Evolutionary conservation across 176 grass and related monocot genomes (phyloP).

Genomic region (Carex parvula): DNA sequence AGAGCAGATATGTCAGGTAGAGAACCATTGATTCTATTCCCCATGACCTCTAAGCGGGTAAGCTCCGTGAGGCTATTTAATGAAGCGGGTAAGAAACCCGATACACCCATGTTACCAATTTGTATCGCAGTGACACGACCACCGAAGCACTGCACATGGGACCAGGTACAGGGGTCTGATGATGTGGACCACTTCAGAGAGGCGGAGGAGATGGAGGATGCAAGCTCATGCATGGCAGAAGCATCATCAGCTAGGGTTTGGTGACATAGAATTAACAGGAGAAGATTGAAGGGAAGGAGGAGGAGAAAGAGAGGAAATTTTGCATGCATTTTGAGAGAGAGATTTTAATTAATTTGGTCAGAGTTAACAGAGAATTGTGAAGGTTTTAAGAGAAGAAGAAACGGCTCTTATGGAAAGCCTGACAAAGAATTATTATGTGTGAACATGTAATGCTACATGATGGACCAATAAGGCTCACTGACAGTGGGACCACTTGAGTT

Average conservation of each 20-base stretch:
- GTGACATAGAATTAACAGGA: not conserved
- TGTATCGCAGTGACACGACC: constrained; percentile 57
- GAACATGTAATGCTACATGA: not conserved
- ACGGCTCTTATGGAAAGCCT: constrained; percentile 22
- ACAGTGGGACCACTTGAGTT: not conserved
- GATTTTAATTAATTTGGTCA: not conserved
- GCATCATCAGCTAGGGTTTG: constrained; percentile 17
- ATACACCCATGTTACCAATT: constrained; percentile 19
- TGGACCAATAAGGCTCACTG: not conserved
- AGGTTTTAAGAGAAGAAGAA: constrained; percentile 21
- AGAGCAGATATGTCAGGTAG: constrained; percentile 52
- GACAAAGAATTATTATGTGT: not conserved
- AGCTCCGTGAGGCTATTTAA: constrained; percentile 59
- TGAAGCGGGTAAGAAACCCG: constrained; percentile 42
- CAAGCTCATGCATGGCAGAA: constrained; percentile 32
- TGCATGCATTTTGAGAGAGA: constrained; percentile 14
- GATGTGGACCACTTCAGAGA: constrained; percentile 29
- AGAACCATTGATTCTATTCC: constrained; percentile 44
- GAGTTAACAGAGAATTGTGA: not conserved
- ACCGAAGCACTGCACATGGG: constrained; percentile 12
- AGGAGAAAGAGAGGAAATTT: not conserved
- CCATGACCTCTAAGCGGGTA: constrained; percentile 52
- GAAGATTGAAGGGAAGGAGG: not conserved
- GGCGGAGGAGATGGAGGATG: constrained; percentile 8
- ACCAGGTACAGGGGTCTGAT: constrained; percentile 36